Percentiles rank a stretch among this genome's conserved stretches.
These are phyloP conservation scores for Musa beccarii DNA, from an alignment of 176 grass and related monocot species.

Conservation along the genomic window DNA sequence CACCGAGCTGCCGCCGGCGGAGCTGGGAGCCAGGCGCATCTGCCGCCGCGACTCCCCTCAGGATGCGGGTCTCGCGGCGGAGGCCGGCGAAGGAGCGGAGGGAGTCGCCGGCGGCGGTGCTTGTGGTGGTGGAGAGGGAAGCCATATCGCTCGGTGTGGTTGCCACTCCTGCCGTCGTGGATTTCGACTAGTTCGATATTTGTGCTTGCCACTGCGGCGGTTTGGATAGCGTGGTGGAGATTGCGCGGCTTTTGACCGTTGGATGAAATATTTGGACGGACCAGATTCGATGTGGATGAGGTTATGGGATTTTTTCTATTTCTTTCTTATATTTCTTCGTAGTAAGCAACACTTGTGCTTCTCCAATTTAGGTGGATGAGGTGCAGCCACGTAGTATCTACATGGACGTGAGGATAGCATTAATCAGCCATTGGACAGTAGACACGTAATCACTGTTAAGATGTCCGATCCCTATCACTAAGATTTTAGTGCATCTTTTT, in stretches of 20 bases:
- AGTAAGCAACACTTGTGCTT: neutral
- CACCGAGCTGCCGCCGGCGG: conserved; percentile 16
- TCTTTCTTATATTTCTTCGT: conserved; percentile 11
- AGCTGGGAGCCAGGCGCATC: conserved; percentile 11
- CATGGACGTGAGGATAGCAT: conserved; percentile 14
- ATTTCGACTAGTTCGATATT: conserved; percentile 11
- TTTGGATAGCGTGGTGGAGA: conserved; percentile 54
- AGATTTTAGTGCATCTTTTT: too few relatives aligned
- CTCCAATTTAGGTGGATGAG: conserved; percentile 16
- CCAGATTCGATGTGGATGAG: conserved; percentile 51
- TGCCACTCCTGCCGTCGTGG: neutral
- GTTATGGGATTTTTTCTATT: conserved; percentile 33
- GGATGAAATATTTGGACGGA: conserved; percentile 27
- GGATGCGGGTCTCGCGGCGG: conserved; percentile 4
- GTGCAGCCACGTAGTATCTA: conserved; percentile 31
- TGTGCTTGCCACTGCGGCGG: neutral
- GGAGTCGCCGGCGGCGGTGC: conserved; percentile 26
- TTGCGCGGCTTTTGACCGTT: conserved; percentile 30
- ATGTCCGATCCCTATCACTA: neutral
- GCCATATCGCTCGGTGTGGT: conserved; percentile 33
- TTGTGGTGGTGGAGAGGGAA: conserved; percentile 50
- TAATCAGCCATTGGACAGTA: neutral
- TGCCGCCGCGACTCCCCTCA: conserved; percentile 6
- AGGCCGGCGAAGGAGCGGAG: conserved; percentile 15
- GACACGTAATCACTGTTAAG: neutral